Evolutionary conservation across 164 flowering plant species (phyloP).

Genomic region (Sedum album): DNA sequence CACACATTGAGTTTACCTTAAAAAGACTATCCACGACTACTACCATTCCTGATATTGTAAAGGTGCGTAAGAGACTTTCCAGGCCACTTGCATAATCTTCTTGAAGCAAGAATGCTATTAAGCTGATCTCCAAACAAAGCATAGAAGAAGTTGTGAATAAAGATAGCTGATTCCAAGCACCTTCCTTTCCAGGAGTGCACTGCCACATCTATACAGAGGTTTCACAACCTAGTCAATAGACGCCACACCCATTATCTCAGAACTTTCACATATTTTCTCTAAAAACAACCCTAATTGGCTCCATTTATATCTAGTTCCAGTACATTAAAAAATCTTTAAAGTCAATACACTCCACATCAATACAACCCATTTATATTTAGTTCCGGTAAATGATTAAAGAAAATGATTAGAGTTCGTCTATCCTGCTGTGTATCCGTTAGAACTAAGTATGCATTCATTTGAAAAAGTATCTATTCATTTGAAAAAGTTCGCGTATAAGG

Average conservation of each 20-base stretch:
- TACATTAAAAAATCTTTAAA: too few species aligned
- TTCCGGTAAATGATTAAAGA: too few species aligned
- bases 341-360: too few species aligned
- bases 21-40: slow-evolving; percentile 56
- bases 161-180: slow-evolving; percentile 47
- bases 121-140: slow-evolving; percentile 51
- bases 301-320: neutral
- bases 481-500: too few species aligned
- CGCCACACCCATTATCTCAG: neutral
- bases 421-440: too few species aligned
- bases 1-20: slow-evolving; percentile 31
- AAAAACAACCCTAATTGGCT: too few species aligned
- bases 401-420: too few species aligned
- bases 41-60: slow-evolving; percentile 47
- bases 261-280: neutral
- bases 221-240: neutral
- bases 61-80: slow-evolving; percentile 59
- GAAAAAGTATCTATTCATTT: too few species aligned
- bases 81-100: slow-evolving; percentile 54
- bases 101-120: slow-evolving; percentile 58
- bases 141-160: slow-evolving; percentile 48
- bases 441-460: too few species aligned
- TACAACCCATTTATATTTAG: too few species aligned
- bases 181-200: slow-evolving; percentile 45
- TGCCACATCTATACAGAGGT: slow-evolving; percentile 40